Evolutionary conservation across 805 yeast species (phyloP).

Genomic region (Tetrapisispora phaffii): DNA sequence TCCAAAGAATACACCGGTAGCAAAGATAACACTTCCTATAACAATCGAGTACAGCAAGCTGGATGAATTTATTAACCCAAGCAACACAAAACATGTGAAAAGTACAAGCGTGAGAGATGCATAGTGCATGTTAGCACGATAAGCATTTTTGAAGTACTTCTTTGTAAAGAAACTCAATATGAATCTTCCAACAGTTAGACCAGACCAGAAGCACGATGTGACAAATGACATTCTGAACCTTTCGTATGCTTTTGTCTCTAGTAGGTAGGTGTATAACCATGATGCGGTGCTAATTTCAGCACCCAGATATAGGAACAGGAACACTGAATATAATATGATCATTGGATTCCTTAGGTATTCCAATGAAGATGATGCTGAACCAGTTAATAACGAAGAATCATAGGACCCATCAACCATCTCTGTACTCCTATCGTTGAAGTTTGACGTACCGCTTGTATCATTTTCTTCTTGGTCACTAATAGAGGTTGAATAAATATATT

Average conservation of each 20-base stretch:
- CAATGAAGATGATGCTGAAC: background rate
- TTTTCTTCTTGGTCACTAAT: background rate
- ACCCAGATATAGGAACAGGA: conserved; percentile 56
- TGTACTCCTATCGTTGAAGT: conserved; percentile 1
- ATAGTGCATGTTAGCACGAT: conserved; percentile 29
- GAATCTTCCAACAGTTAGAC: conserved; percentile 56
- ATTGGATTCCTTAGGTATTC: conserved; percentile 24
- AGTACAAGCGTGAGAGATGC: conserved; percentile 28
- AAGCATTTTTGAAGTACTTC: conserved; percentile 38
- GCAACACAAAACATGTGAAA: conserved; percentile 25
- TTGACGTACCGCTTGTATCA: conserved; percentile 3
- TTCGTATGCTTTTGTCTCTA: conserved; percentile 43
- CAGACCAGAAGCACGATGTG: conserved; percentile 65
- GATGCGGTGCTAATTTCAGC: conserved; percentile 62
- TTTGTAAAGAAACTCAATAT: conserved; percentile 46
- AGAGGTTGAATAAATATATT: conserved; percentile 22
- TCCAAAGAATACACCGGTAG: conserved; percentile 53
- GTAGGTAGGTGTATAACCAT: conserved; percentile 57
- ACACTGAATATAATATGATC: conserved; percentile 42
- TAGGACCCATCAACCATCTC: conserved; percentile 3
- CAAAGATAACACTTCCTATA: conserved; percentile 26
- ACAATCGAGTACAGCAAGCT: conserved; percentile 13
- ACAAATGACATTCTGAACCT: conserved; percentile 46
- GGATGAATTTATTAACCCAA: conserved; percentile 13
- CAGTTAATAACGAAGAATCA: background rate